Evolutionary conservation across 495 filamentous ascomycete genomes (phyloP), one percentile per base, ranked within the genome.

Genomic region (Penicillium salamii): DNA sequence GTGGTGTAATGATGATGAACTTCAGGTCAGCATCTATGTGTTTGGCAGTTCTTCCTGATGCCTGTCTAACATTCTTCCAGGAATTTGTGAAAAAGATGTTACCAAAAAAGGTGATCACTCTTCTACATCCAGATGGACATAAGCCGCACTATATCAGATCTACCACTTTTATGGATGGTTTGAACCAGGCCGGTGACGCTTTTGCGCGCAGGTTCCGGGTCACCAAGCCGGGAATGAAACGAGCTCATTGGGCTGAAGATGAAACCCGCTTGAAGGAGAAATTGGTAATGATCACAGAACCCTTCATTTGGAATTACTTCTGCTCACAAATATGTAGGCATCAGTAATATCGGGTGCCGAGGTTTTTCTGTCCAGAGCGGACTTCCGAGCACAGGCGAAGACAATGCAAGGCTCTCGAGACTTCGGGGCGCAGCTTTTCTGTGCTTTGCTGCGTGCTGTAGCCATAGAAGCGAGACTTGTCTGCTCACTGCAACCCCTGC

Each of bases 351-450:
- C 44, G 3, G 55, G 73, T 54, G 63, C 68, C 37, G 68, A 76
- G 49, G 53, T 65, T 13, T 61, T 73, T 41, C 64, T 83, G 21
- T 84, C 88, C 11, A 82, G 77, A 55, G 58, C 68, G 3, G 89
- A 93, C 47, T 97, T 97, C 53, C 71, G 74, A 14, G 71, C 71
- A 29, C 84, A 88, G 40, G 88, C 90, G 2, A 72, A 71, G 45
- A 73, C 62, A 3, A 64, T 91, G 23, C 59, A 78, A 55, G 92
- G 91, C 5, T 96, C 91, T 34, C 84, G 90, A 37, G 92, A 98
- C 68, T 77, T 93, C 26, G 93, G 91, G 12, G 85, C 90, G 15
- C 91, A 96, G 63, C 65, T 99, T 3, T 95, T 92, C 49, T 97
- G 93, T 68, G 85, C 89, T 7, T 62, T 97, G 19, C 76, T 99